Base-by-base conservation (phyloP, 2,329 filamentous ascomycete species). In the Fusarium anguioides region DNA sequence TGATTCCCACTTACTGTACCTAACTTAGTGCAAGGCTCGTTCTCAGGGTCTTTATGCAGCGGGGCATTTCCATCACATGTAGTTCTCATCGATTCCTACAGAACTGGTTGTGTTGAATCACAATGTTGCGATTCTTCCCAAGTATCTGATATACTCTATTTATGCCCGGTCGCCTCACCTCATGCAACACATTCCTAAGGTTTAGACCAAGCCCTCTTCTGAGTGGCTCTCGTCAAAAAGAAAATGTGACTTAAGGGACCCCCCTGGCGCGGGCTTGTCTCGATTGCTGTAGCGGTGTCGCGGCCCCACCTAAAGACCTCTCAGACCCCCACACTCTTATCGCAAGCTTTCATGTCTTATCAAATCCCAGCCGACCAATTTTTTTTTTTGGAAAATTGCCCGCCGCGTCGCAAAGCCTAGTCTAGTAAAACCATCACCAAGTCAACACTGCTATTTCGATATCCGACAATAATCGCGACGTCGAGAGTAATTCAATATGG, bases 401-500 rank as follows among this genome's bases (percentile, higher is more conserved):
- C 53, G 66, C 64, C 58, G 69, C 26, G 64, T 64, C 60, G 70
- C 64, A 71, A 66, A 72, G 67, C 41, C 40, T 62, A 37, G 37
- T 29, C 44, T 41, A 60, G 37, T 36, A 26, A 46, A 55, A 49
- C 50, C 21, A 57, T 69, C 56, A 64, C 40, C 51, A 67, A 60
- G 45, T 53, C 48, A 60, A 52, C 64, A 68, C 61, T 60, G 54
- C 53, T 60, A 26, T 48, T 40, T 33, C 49, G 41, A 66, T 48
- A 27, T 36, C 41, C 27, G 27, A 59, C 23, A 45, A 17, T 20
- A 17, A 56, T 33, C 55, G 45, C 42, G 49, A 53, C 68, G 39
- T 41, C 26, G 39, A 24, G 55, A 62, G 55, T 52, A 33, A 39
- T 7, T 70, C 50, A 75, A 53, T 51, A 76, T 93, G 91, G 89